phyloP scores from a whole-genome alignment of 2,329 filamentous ascomycete genomes.

The Colletotrichum sp. region DNA sequence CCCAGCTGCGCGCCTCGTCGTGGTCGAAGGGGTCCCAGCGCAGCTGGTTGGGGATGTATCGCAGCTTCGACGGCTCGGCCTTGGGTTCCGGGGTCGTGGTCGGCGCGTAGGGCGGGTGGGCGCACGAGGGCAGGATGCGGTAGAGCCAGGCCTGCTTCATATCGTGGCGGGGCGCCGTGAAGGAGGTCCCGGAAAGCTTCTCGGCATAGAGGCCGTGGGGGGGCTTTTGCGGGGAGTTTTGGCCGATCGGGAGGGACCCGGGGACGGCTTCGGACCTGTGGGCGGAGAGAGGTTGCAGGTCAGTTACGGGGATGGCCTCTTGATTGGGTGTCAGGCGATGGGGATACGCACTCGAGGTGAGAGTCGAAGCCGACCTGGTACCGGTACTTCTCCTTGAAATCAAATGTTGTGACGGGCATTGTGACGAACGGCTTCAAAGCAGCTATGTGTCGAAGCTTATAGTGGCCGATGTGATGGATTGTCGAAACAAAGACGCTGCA shows the following conservation, averaged over 20 bases:
- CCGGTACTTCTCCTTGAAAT: conserved; percentile 63
- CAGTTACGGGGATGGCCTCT: background rate
- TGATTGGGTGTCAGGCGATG: background rate
- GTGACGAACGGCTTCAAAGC: conserved; percentile 3
- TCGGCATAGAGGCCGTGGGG: conserved; percentile 83
- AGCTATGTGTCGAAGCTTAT: background rate
- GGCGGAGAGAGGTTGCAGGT: background rate
- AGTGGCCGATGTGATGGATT: background rate
- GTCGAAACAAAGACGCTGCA: background rate
- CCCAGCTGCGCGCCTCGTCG: conserved; percentile 57
- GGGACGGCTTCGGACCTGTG: conserved; percentile 76
- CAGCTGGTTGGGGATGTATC: conserved; percentile 81
- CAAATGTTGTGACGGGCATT: conserved; percentile 58
- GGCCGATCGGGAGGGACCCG: conserved; percentile 74
- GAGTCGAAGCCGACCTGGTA: conserved; percentile 82
- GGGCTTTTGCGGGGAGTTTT: conserved; percentile 84
- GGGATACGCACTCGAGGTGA: conserved; percentile 71
- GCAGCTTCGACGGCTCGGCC: conserved; percentile 50
- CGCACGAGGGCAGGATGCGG: conserved; percentile 68
- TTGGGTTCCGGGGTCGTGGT: conserved; percentile 34
- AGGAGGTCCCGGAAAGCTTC: conserved; percentile 75
- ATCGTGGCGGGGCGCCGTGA: conserved; percentile 71
- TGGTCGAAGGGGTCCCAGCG: conserved; percentile 81
- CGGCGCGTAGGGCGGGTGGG: conserved; percentile 61
- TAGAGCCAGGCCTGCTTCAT: conserved; percentile 79